phyloP scores from a whole-genome alignment of 805 yeast species.

The Metschnikowia aberdeeniae region DNA sequence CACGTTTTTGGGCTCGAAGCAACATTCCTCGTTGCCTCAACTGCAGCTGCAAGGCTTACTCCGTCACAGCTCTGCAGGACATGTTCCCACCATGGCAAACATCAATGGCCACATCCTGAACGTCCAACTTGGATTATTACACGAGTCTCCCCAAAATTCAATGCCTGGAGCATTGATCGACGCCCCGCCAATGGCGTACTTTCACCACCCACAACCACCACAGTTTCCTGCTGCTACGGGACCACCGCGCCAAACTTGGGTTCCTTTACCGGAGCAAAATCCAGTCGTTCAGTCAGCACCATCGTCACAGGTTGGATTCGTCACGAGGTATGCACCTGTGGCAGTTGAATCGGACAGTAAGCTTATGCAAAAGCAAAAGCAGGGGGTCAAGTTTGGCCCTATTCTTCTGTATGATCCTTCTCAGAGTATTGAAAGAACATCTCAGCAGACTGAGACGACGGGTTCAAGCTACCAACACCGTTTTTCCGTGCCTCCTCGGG shows the following conservation, averaged over 20 bases:
- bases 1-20: background rate
- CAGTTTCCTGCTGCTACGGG: background rate
- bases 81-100: background rate
- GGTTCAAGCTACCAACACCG: conserved; percentile 6
- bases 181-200: conserved; percentile 3
- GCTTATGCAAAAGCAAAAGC: background rate
- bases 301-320: conserved; percentile 19
- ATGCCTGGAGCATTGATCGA: background rate
- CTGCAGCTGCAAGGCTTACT: background rate
- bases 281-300: conserved; percentile 20
- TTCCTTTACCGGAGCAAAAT: conserved; percentile 3
- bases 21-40: background rate
- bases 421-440: conserved; percentile 14
- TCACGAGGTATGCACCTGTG: background rate
- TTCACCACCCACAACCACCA: conserved; percentile 3
- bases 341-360: background rate
- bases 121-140: background rate
- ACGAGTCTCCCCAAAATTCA: background rate
- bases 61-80: conserved; percentile 4
- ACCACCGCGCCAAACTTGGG: conserved; percentile 2
- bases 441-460: conserved; percentile 12
- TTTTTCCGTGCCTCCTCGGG: conserved; percentile 31
- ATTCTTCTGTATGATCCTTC: conserved; percentile 41
- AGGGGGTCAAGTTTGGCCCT: conserved; percentile 34
- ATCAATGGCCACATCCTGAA: background rate